Percentiles rank a stretch among this genome's conserved stretches.
Conservation (phyloP, 1,284 basidiomycete species). For the Gastroboletus turbinatus region DNA sequence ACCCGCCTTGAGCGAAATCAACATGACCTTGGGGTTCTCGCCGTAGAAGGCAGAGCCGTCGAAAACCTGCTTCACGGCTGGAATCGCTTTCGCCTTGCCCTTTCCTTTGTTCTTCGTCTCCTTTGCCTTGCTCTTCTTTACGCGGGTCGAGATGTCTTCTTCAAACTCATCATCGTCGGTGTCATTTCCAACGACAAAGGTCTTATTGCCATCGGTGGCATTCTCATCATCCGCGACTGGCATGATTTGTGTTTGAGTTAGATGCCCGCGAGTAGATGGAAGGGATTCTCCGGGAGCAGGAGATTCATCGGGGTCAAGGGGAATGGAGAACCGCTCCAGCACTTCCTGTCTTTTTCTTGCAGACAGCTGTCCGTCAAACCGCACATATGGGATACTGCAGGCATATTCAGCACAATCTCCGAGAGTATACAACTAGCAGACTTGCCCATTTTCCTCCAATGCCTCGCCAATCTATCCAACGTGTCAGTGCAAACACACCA, state of each 20-base stretch:
- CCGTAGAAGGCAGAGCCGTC: slow-evolving; percentile 25
- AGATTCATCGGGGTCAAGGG: slow-evolving; percentile 43
- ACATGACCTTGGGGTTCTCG: slow-evolving; percentile 73
- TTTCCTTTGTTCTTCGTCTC: slow-evolving; percentile 41
- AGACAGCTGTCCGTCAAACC: slow-evolving; percentile 83
- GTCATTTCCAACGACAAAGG: slow-evolving; percentile 33
- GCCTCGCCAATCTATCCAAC: slow-evolving; percentile 62
- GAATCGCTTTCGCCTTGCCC: slow-evolving; percentile 32
- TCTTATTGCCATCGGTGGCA: slow-evolving; percentile 9
- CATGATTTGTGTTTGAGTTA: not conserved
- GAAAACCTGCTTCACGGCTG: slow-evolving; percentile 11
- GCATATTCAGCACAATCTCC: slow-evolving; percentile 10
- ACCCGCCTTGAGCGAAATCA: slow-evolving; percentile 83
- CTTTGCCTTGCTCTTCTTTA: slow-evolving; percentile 35
- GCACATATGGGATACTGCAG: slow-evolving; percentile 69
- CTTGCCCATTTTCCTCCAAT: slow-evolving; percentile 63
- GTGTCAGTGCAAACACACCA: slow-evolving; percentile 5
- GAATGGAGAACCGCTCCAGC: slow-evolving; percentile 70
- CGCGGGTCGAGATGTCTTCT: slow-evolving; percentile 34
- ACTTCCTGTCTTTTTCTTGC: slow-evolving; percentile 76
- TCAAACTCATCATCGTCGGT: slow-evolving; percentile 41
- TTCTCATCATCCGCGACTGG: slow-evolving; percentile 29
- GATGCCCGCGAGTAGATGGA: slow-evolving; percentile 1
- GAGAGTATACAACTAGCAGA: slow-evolving; percentile 1
- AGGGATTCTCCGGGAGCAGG: slow-evolving; percentile 21